Percentiles rank a stretch among this genome's conserved stretches.
Evolutionary conservation across 805 yeast genomes (phyloP).

Genomic region (Saccharomycopsis babjevae): DNA sequence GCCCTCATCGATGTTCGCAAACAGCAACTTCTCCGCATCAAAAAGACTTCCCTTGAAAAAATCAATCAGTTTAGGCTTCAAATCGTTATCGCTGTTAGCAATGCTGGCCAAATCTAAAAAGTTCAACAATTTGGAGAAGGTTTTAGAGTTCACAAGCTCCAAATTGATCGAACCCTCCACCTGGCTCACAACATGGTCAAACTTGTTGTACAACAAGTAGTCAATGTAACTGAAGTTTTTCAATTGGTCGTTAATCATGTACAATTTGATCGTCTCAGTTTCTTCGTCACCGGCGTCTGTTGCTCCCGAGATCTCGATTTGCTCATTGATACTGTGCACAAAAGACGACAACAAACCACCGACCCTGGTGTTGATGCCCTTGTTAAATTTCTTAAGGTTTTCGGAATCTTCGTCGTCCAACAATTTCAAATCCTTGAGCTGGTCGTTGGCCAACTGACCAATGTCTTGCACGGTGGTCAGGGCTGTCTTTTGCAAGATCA

Average conservation of each 20-base stretch:
- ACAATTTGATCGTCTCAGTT: slow-evolving; percentile 29
- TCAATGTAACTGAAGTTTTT: slow-evolving; percentile 30
- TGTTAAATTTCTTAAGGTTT: neutral
- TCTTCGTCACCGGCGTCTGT: neutral
- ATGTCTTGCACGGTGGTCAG: slow-evolving; percentile 10
- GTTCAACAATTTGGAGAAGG: slow-evolving; percentile 20
- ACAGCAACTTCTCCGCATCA: slow-evolving; percentile 82
- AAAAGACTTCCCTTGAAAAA: slow-evolving; percentile 65
- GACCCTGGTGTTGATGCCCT: slow-evolving; percentile 4
- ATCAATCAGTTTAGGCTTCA: slow-evolving; percentile 41
- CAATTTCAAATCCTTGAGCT: slow-evolving; percentile 7
- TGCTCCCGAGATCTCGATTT: slow-evolving; percentile 1
- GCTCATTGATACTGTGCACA: slow-evolving; percentile 13
- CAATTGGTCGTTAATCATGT: slow-evolving; percentile 33
- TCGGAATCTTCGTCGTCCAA: slow-evolving; percentile 2
- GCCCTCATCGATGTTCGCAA: slow-evolving; percentile 78
- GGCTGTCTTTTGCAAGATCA: slow-evolving; percentile 15
- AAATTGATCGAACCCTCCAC: slow-evolving; percentile 63
- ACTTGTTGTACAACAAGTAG: slow-evolving; percentile 38
- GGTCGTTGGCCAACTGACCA: slow-evolving; percentile 13
- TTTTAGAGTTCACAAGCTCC: slow-evolving; percentile 39
- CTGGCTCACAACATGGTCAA: slow-evolving; percentile 50
- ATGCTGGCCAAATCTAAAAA: slow-evolving; percentile 15
- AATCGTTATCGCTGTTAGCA: slow-evolving; percentile 20
- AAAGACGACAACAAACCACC: slow-evolving; percentile 14